Percentiles rank a stretch among this genome's conserved stretches.
phyloP scores from a whole-genome alignment of 495 filamentous ascomycete genomes.

The Pseudoneurospora amorphoporcata region DNA sequence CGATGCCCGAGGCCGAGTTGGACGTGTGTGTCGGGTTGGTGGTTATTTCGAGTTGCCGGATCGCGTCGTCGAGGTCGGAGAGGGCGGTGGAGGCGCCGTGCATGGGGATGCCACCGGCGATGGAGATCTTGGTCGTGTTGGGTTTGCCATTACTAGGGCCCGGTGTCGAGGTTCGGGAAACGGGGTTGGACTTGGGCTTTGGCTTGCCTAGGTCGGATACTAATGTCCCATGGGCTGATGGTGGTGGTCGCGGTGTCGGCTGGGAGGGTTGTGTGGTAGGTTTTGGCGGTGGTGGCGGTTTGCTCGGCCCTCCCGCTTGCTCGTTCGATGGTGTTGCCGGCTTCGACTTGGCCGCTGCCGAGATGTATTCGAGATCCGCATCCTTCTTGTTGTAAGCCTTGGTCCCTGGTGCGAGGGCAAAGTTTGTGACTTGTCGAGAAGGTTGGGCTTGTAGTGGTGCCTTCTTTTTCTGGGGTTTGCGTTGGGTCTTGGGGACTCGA shows the following conservation, averaged over 20 bases:
- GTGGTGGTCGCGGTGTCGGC: constrained; percentile 42
- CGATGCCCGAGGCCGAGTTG: constrained; percentile 29
- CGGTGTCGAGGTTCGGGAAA: constrained; percentile 44
- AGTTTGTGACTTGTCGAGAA: constrained; percentile 52
- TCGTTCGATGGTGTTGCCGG: constrained; percentile 14
- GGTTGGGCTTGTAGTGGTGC: constrained; percentile 49
- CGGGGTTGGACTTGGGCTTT: constrained; percentile 47
- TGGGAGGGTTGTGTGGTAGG: constrained; percentile 19
- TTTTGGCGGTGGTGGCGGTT: constrained; percentile 18
- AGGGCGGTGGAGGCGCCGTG: constrained; percentile 66
- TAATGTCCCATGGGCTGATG: constrained; percentile 62
- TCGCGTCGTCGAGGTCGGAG: constrained; percentile 79
- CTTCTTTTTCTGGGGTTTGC: constrained; percentile 47
- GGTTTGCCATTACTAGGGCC: constrained; percentile 24
- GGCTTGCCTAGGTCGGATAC: constrained; percentile 68
- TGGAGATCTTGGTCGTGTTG: constrained; percentile 48
- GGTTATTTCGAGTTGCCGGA: constrained; percentile 78
- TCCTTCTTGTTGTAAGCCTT: constrained; percentile 15
- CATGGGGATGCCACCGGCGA: constrained; percentile 65
- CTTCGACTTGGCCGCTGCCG: not conserved
- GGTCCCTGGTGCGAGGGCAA: constrained; percentile 24
- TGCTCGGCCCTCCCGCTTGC: constrained; percentile 23
- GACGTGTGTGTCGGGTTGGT: constrained; percentile 65
- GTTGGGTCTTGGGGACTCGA: constrained; percentile 17
- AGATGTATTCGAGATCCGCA: not conserved